Conservation (phyloP, 306 rosid genomes). For the Glycine soja region DNA sequence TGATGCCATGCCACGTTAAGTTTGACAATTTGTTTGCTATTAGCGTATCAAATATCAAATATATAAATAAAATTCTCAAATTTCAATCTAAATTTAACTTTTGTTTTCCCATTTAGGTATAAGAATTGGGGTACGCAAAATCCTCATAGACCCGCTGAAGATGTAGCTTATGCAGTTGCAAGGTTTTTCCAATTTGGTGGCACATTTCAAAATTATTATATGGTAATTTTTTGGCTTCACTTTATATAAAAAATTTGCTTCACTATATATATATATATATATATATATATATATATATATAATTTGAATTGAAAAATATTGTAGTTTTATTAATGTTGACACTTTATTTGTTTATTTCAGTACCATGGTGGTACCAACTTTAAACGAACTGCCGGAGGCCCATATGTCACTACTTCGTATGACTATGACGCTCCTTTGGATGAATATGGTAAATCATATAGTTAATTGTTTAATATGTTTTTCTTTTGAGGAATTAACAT, state of each 20-base stretch:
- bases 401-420: slow-evolving; percentile 45
- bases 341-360: not conserved
- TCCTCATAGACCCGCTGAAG: no score
- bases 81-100: no score
- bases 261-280: no score
- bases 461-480: no score
- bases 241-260: no score
- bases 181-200: slow-evolving; percentile 50
- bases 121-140: slow-evolving; percentile 45
- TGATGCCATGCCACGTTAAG: no score
- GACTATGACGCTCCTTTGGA: slow-evolving; percentile 60
- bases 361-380: slow-evolving; percentile 21
- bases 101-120: not conserved
- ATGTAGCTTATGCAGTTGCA: slow-evolving; percentile 22
- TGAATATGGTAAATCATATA: slow-evolving; percentile 51
- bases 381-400: slow-evolving; percentile 48
- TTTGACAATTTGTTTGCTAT: no score
- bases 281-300: no score
- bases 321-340: not conserved
- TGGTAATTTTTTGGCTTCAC: slow-evolving; percentile 28
- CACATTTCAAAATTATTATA: slow-evolving; percentile 53
- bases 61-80: no score
- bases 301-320: no score
- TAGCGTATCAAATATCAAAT: no score
- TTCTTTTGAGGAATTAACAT: no score